These are phyloP conservation scores for Vigna hirtella DNA, from an alignment of 306 rosid genomes.

Conservation along the genomic window DNA sequence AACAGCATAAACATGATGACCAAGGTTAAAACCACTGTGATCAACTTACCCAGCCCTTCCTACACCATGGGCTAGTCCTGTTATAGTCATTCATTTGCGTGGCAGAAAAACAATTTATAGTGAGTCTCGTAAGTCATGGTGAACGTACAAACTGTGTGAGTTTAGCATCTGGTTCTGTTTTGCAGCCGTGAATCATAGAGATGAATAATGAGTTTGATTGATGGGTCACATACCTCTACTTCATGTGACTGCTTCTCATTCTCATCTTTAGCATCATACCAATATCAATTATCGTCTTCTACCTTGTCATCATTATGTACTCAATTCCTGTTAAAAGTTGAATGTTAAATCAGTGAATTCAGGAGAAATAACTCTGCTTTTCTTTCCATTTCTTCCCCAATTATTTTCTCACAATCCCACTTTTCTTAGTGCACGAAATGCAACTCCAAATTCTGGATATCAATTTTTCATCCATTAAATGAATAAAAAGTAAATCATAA, in stretches of 20 bases:
- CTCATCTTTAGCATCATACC: constrained; percentile 30
- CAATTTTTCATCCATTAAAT: too few species aligned
- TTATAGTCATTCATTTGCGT: neutral
- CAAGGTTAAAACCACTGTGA: constrained; percentile 85
- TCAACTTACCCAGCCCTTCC: constrained; percentile 89
- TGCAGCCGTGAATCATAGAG: constrained; percentile 39
- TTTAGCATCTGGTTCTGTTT: constrained; percentile 29
- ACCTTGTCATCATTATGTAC: constrained; percentile 34
- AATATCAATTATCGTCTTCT: constrained; percentile 31
- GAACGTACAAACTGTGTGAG: constrained; percentile 21
- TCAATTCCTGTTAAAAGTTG: constrained; percentile 23
- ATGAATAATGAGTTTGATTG: constrained; percentile 40
- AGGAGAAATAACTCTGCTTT: neutral
- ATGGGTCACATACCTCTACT: constrained; percentile 36
- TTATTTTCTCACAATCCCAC: too few species aligned
- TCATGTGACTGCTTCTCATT: constrained; percentile 41
- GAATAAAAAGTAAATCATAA: too few species aligned
- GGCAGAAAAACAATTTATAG: neutral
- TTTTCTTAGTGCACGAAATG: too few species aligned
- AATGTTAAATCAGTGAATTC: constrained; percentile 27
- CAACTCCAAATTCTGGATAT: too few species aligned
- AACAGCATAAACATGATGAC: constrained; percentile 99
- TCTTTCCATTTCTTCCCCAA: constrained; percentile 10
- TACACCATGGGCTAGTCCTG: constrained; percentile 88
- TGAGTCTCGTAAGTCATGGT: constrained; percentile 18